Evolutionary conservation across 805 yeast species (phyloP), one percentile per base, ranked within the genome.

Genomic region (Candida chauliodis): DNA sequence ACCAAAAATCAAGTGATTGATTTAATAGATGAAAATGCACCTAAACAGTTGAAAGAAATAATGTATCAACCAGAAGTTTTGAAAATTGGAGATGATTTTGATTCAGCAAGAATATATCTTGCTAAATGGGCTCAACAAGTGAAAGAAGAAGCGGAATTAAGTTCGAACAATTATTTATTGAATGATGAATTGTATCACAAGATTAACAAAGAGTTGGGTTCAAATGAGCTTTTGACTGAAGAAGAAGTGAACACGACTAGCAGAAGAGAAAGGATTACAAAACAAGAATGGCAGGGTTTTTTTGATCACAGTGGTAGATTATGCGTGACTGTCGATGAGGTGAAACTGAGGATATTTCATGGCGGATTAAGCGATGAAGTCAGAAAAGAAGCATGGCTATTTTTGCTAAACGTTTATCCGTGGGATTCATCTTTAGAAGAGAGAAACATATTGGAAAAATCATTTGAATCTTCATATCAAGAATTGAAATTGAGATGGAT

Each of bases 61-160:
- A 66, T 91, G 30, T 73, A 69, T 40, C 80, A 81, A 46, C 93
- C 96, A 0, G 95, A 87, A 50, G 95, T 91, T 9, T 75, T 73
- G 50, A 77, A 73, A 40, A 76, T 91, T 18, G 86, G 93, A 42
- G 85, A 87, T 46, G 98, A 91, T 45, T 93, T 90, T 55, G 98
- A 90, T 53, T 80, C 91, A 36, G 98, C 98, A 0, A 75, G 90
- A 38, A 84, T 89, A 3, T 91, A 88, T 57, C 68, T 91, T 42
- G 98, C 98, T 4, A 90, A 89, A 63, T 93, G 98, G 98, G 97
- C 98, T 0, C 74, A 87, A 49, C 87, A 87, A 20, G 93, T 93
- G 8, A 93, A 91, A 50, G 90, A 89, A 50, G 95, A 91, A 57
- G 93, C 96, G 2, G 89, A 67, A 42, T 58, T 79, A 48, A 75